A percentile compares a stretch with the other conserved stretches of the same genome.
Evolutionary conservation across 1,284 basidiomycete species (phyloP).

Genomic region (Apiotrichum gracile): DNA sequence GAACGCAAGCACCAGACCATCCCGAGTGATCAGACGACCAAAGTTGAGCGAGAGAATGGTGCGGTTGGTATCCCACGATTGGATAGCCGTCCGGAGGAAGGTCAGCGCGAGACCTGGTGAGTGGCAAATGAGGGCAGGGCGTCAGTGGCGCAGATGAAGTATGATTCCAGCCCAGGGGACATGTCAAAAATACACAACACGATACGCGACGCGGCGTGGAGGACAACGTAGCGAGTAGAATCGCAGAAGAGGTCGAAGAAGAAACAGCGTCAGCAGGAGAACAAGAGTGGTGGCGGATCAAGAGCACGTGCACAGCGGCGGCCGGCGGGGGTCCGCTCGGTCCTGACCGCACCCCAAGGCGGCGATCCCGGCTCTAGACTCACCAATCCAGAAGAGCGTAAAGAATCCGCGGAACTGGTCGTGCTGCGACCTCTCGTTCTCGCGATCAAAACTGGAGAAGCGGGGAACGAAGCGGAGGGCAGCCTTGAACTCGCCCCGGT

Average conservation of each 20-base stretch:
- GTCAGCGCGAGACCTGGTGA: conserved; percentile 68
- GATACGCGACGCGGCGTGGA: neutral
- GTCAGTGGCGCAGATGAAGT: neutral
- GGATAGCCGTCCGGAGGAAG: conserved; percentile 67
- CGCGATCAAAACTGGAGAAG: conserved; percentile 73
- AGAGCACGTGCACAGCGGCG: too few relatives aligned
- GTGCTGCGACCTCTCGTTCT: conserved; percentile 60
- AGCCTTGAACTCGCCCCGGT: conserved; percentile 49
- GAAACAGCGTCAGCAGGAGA: too few relatives aligned
- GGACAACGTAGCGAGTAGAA: neutral
- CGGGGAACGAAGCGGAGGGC: conserved; percentile 77
- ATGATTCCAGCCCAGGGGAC: neutral
- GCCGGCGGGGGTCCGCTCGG: neutral
- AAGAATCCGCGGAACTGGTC: conserved; percentile 95
- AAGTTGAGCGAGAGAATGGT: conserved; percentile 74
- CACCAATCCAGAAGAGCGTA: conserved; percentile 71
- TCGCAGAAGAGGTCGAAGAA: too few relatives aligned
- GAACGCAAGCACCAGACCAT: conserved; percentile 74
- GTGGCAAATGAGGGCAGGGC: neutral
- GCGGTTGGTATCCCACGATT: conserved; percentile 67
- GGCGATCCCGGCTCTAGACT: conserved; percentile 18
- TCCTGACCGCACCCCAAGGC: too few relatives aligned
- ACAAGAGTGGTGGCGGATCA: too few relatives aligned
- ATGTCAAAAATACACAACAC: neutral
- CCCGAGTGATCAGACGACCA: conserved; percentile 78